A percentile compares a stretch with the other conserved stretches of the same genome.
These are phyloP conservation scores for Mucuna pruriens DNA, from an alignment of 306 rosid genomes.

Conservation along the genomic window DNA sequence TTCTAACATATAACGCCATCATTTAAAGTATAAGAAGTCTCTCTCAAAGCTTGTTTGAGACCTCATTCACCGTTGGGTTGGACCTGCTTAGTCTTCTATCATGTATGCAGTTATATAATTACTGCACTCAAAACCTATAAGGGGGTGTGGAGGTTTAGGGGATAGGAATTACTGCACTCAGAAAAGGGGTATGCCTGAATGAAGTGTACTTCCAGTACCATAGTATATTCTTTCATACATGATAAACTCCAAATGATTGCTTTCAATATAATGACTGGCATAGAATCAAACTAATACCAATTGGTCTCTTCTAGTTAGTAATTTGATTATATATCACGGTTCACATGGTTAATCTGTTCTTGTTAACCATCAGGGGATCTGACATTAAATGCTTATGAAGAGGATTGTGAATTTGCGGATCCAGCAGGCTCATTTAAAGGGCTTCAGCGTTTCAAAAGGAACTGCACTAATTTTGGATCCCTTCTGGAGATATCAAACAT, in stretches of 20 bases:
- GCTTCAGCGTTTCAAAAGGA: constrained; percentile 90
- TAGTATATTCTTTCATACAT: background rate
- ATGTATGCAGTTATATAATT: background rate
- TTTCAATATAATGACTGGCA: constrained; percentile 2
- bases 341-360: background rate
- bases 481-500: constrained; percentile 78
- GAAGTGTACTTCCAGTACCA: background rate
- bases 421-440: constrained; percentile 97
- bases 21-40: no score
- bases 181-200: background rate
- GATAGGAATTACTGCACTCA: background rate
- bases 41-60: no score
- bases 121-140: background rate
- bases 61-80: no score
- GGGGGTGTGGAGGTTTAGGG: background rate
- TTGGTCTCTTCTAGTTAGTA: constrained; percentile 11
- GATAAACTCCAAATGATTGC: constrained; percentile 17
- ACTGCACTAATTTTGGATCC: constrained; percentile 91
- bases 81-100: background rate
- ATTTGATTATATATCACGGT: constrained; percentile 1
- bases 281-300: background rate
- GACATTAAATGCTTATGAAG: constrained; percentile 85
- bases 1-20: no score
- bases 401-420: constrained; percentile 92
- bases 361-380: constrained; percentile 68